A percentile compares a stretch with the other conserved stretches of the same genome.
Evolutionary conservation across 805 yeast species (phyloP).

Genomic region (Myxozyma kluyveri): DNA sequence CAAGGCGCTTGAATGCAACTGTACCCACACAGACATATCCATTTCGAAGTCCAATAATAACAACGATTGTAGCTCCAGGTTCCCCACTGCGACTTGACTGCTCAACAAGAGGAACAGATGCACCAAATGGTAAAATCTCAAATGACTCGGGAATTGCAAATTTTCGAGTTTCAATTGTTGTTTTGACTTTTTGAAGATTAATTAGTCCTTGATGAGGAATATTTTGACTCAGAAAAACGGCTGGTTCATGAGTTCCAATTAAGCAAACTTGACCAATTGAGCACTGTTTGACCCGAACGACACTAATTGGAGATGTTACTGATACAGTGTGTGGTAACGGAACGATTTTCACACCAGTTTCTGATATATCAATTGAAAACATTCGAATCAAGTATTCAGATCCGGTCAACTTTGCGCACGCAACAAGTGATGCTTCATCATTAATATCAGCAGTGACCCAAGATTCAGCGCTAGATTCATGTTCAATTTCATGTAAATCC

Average conservation of each 20-base stretch:
- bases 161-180: too few relatives aligned
- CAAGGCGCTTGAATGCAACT: background rate
- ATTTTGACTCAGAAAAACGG: background rate
- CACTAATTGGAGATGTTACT: too few relatives aligned
- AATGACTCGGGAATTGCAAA: too few relatives aligned
- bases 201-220: background rate
- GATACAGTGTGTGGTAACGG: background rate
- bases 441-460: slow-evolving; percentile 13
- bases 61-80: background rate
- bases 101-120: too few relatives aligned
- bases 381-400: background rate
- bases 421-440: slow-evolving; percentile 3
- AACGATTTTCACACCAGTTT: background rate
- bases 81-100: too few relatives aligned
- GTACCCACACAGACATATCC: slow-evolving; percentile 4
- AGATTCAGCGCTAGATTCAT: background rate
- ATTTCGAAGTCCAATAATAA: slow-evolving; percentile 20
- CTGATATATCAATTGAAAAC: background rate
- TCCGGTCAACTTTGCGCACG: background rate
- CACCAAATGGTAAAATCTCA: too few relatives aligned
- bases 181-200: background rate
- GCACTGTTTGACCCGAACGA: too few relatives aligned
- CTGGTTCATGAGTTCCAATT: slow-evolving; percentile 16
- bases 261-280: slow-evolving; percentile 13
- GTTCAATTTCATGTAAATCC: background rate